Evolutionary conservation across 805 yeast genomes (phyloP).

Genomic region (Torulaspora quercuum): DNA sequence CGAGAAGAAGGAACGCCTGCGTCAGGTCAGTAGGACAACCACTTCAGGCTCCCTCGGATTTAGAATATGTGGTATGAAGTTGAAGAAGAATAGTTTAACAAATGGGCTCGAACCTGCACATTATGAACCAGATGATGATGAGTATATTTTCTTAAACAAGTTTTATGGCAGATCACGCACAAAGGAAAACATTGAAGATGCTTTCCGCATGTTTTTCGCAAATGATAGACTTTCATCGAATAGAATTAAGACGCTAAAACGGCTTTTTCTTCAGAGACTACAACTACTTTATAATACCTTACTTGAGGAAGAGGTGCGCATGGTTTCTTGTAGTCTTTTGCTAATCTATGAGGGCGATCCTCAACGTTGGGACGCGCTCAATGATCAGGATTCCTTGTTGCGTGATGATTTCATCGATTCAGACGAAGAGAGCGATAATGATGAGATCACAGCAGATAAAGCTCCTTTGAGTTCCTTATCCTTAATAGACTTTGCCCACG

Average conservation of each 20-base stretch:
- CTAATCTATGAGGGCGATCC: constrained; percentile 70
- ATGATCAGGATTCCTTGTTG: constrained; percentile 42
- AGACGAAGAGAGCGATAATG: constrained; percentile 37
- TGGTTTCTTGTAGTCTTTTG: constrained; percentile 69
- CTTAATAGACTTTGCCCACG: constrained; percentile 89
- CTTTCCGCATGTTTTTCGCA: constrained; percentile 47
- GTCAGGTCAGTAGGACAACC: constrained; percentile 60
- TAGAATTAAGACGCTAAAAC: constrained; percentile 40
- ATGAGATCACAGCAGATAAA: constrained; percentile 31
- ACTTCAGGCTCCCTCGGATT: constrained; percentile 77
- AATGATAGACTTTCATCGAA: constrained; percentile 34
- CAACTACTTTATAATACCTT: constrained; percentile 65
- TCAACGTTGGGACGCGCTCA: constrained; percentile 46
- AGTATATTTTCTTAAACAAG: constrained; percentile 58
- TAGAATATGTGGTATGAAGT: constrained; percentile 86
- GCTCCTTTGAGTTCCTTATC: constrained; percentile 51
- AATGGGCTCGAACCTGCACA: constrained; percentile 22
- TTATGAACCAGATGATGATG: constrained; percentile 32
- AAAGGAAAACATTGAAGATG: constrained; percentile 41
- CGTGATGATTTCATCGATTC: constrained; percentile 35
- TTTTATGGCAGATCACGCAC: constrained; percentile 63
- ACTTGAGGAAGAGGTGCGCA: constrained; percentile 55
- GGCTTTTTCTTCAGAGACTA: constrained; percentile 54
- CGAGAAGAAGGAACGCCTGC: constrained; percentile 62
- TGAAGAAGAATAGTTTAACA: constrained; percentile 32